A percentile compares a stretch with the other conserved stretches of the same genome.
phyloP scores from a whole-genome alignment of 257 asterid genomes.

The Gardenia jasminoides region DNA sequence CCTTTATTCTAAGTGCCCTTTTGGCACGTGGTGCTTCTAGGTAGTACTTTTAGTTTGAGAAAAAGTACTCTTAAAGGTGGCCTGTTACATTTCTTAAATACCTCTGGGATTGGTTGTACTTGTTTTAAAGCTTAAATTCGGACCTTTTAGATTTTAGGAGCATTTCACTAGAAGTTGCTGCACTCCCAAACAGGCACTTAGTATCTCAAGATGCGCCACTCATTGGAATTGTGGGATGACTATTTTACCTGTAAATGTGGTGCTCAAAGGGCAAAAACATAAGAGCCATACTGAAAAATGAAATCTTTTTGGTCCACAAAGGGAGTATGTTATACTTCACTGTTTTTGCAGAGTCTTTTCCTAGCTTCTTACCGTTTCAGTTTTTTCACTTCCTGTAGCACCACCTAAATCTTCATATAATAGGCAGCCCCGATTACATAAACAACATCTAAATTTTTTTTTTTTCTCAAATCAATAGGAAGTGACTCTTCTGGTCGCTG shows the following conservation, averaged over 20 bases:
- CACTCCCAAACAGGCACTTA: neutral
- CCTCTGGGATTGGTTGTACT: neutral
- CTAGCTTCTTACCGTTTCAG: neutral
- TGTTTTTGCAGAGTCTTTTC: neutral
- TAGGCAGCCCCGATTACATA: neutral
- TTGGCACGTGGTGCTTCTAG: neutral
- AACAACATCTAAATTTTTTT: neutral
- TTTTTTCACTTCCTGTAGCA: neutral
- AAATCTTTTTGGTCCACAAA: neutral
- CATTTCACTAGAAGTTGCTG: neutral
- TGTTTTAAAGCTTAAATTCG: neutral
- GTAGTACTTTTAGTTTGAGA: neutral
- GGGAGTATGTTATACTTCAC: neutral
- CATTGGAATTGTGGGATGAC: neutral
- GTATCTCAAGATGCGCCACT: neutral
- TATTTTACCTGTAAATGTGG: neutral
- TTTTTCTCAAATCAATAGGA: neutral
- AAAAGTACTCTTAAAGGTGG: neutral
- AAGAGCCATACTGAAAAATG: neutral
- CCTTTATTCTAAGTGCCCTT: neutral
- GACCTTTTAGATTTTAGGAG: neutral
- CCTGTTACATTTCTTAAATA: no score
- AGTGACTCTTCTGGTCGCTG: neutral
- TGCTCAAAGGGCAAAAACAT: neutral
- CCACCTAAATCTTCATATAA: neutral